Evolutionary conservation across 805 yeast genomes (phyloP).

Genomic region (Metschnikowia gruessii): DNA sequence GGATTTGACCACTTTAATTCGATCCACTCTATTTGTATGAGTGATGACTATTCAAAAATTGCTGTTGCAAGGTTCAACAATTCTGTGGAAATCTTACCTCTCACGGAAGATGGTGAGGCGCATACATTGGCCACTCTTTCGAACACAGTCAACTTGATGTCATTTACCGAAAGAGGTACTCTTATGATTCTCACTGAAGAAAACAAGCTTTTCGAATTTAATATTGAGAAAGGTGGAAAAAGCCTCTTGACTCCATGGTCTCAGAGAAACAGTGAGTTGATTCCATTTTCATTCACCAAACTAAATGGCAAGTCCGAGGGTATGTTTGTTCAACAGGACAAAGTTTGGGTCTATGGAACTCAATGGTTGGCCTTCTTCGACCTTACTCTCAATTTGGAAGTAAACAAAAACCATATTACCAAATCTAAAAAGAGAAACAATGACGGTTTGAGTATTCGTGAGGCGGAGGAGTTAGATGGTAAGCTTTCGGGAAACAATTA

Average conservation of each 20-base stretch:
- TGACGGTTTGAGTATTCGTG: conserved; percentile 39
- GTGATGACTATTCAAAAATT: conserved; percentile 43
- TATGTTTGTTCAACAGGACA: conserved; percentile 49
- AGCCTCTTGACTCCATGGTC: conserved; percentile 73
- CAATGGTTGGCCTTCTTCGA: conserved; percentile 80
- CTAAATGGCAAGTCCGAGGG: conserved; percentile 73
- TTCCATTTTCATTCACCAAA: conserved; percentile 60
- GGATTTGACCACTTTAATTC: conserved; percentile 47
- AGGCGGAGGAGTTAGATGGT: conserved; percentile 24
- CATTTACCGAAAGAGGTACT: conserved; percentile 50
- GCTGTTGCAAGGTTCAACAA: conserved; percentile 68
- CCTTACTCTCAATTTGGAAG: conserved; percentile 53
- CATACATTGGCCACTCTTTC: conserved; percentile 56
- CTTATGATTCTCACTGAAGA: conserved; percentile 69
- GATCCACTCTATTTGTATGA: conserved; percentile 52
- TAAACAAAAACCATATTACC: conserved; percentile 26
- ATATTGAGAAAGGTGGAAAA: conserved; percentile 8
- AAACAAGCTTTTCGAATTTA: conserved; percentile 69
- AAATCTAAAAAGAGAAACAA: conserved; percentile 41
- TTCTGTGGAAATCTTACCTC: conserved; percentile 50
- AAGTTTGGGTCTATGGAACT: conserved; percentile 85
- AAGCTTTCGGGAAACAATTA: conserved; percentile 5
- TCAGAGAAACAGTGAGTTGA: conserved; percentile 63
- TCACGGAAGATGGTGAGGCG: conserved; percentile 26
- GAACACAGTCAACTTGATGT: conserved; percentile 56